Evolutionary conservation across 2,329 filamentous ascomycete genomes (phyloP), one percentile per base, ranked within the genome.

Genomic region (Neofusicoccum kwambonambiense): DNA sequence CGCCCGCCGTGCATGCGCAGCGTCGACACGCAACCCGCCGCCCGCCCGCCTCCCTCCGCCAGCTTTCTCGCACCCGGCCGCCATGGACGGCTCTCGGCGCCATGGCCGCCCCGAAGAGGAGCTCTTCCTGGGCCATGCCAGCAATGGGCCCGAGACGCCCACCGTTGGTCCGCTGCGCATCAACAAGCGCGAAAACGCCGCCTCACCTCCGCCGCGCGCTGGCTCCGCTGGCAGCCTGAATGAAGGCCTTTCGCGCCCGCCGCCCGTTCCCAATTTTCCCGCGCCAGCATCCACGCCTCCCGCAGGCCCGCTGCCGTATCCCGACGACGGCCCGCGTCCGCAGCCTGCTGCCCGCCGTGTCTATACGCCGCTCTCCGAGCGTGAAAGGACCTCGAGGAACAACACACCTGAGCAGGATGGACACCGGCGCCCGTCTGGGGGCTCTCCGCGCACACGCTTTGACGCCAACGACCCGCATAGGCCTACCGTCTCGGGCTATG

Each of bases 131-230:
- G 78, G 83, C 49, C 67, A 78, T 74, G 60, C 69, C 39, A 51
- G 63, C 50, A 71, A 76, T 58, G 79, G 77, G 64, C 77, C 78
- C 51, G 88, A 92, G 72, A 92, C 91, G 72, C 91, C 92, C 65
- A 91, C 90, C 17, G 86, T 96, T 70, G 91, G 91, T 72, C 93
- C 93, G 66, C 79, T 97, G 78, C 87, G 92, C 73, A 96, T 96
- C 76, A 89, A 89, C 81, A 96, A 96, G 78, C 87, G 89, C 64
- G 56, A 60, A 31, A 86, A 88, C 72, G 79, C 57, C 71, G 79
- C 73, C 69, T 76, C 78, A 65, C 79, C 78, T 52, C 86, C 87
- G 70, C 86, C 85, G 57, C 82, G 72, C 72, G 72, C 76, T 73
- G 71, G 78, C 88, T 92, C 74, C 84, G 88, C 90, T 64, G 89